Conservation (phyloP, 2,329 filamentous ascomycete species). For the Trichoderma lentiforme region DNA sequence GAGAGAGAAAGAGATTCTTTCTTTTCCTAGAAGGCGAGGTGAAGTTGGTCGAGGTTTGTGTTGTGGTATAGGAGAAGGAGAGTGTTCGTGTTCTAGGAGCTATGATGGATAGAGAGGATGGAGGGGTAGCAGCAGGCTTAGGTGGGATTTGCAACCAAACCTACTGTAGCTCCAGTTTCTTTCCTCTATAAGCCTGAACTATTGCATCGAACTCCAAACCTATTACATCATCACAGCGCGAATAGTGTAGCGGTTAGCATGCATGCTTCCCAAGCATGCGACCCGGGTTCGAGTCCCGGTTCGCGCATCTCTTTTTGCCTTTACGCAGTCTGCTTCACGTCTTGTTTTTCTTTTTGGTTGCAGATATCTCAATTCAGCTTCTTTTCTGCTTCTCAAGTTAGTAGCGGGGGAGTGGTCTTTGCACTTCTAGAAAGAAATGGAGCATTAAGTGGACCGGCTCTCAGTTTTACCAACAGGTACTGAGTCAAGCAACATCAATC, state of each 20-base stretch:
- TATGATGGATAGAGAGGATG: conserved; percentile 9
- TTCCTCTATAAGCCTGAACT: neutral
- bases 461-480: neutral
- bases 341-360: neutral
- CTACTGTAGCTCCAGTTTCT: neutral
- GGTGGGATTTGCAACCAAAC: neutral
- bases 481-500: neutral
- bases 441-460: neutral
- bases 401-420: neutral
- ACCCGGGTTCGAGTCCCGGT: conserved; percentile 38
- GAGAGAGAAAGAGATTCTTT: neutral
- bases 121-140: conserved; percentile 8
- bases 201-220: neutral
- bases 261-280: conserved; percentile 38
- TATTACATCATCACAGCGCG: conserved; percentile 25
- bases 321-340: neutral
- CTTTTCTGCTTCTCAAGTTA: neutral
- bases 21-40: neutral
- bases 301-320: conserved; percentile 27
- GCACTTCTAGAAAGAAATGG: neutral
- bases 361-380: neutral
- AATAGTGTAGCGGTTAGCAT: conserved; percentile 41
- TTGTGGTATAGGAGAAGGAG: neutral
- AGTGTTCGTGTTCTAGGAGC: neutral
- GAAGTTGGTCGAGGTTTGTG: neutral